phyloP scores from a whole-genome alignment of 768 basidiomycete species.

The Tremella yokohamensis region DNA sequence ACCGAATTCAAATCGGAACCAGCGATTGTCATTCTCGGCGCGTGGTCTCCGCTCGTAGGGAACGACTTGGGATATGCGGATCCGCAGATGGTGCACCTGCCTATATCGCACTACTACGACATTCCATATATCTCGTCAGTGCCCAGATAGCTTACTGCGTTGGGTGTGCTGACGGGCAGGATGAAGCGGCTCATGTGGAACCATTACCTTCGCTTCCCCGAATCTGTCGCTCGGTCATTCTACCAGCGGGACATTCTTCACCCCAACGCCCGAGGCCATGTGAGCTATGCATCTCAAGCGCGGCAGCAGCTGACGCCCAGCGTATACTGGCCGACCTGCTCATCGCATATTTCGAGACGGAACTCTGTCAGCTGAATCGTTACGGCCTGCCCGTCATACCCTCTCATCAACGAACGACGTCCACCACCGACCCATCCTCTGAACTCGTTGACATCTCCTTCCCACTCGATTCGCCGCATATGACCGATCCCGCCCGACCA shows the following conservation, averaged over 20 bases:
- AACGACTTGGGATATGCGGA: conserved; percentile 48
- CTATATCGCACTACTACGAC: conserved; percentile 47
- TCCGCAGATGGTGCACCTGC: conserved; percentile 47
- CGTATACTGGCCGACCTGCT: conserved; percentile 44
- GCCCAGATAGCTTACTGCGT: not conserved
- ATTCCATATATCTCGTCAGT: conserved; percentile 44
- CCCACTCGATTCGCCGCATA: conserved; percentile 32
- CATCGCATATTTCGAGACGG: conserved; percentile 42
- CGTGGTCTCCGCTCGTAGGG: conserved; percentile 45
- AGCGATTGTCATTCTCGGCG: conserved; percentile 45
- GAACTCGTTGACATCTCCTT: conserved; percentile 34
- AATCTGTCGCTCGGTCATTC: conserved; percentile 37
- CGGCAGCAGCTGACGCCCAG: conserved; percentile 17
- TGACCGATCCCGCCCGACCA: conserved; percentile 32
- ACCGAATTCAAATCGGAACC: conserved; percentile 42
- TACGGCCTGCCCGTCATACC: conserved; percentile 37
- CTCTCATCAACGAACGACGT: conserved; percentile 19
- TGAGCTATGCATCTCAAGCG: conserved; percentile 17
- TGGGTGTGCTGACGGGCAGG: conserved; percentile 4
- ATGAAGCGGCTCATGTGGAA: conserved; percentile 46
- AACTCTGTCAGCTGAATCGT: conserved; percentile 38
- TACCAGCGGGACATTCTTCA: conserved; percentile 42
- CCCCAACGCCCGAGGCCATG: conserved; percentile 49
- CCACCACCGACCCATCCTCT: conserved; percentile 23
- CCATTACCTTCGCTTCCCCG: conserved; percentile 43